These are phyloP conservation scores for Rhizopogon vesiculosus DNA, from an alignment of 768 basidiomycete genomes.

Conservation along the genomic window DNA sequence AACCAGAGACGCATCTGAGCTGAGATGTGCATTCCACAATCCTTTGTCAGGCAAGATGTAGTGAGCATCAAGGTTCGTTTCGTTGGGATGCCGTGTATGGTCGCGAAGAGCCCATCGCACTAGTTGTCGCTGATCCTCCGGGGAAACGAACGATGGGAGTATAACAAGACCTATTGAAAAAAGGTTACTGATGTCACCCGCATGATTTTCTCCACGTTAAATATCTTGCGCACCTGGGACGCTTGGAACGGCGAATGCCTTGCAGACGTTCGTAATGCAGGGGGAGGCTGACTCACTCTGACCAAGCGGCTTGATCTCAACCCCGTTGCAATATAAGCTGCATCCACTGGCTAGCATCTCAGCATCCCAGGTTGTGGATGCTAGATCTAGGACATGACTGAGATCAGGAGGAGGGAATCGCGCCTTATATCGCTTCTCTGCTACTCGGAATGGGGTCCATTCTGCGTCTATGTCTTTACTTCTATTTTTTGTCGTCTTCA, in stretches of 20 bases:
- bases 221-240: conserved; percentile 16
- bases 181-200: background rate
- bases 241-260: conserved; percentile 33
- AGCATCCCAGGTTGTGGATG: conserved; percentile 32
- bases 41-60: conserved; percentile 72
- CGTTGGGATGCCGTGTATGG: conserved; percentile 77
- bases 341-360: conserved; percentile 46
- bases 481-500: conserved; percentile 58
- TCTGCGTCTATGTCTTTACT: conserved; percentile 36
- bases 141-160: conserved; percentile 68
- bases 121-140: conserved; percentile 59
- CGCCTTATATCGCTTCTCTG: conserved; percentile 79
- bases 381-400: conserved; percentile 62
- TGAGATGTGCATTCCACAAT: conserved; percentile 66
- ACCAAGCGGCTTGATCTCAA: conserved; percentile 13
- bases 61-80: conserved; percentile 87
- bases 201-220: background rate
- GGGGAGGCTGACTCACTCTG: background rate
- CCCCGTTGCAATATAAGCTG: conserved; percentile 37
- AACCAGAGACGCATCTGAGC: conserved; percentile 29
- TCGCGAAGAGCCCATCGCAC: conserved; percentile 68
- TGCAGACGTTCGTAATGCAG: background rate
- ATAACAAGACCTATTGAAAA: conserved; percentile 73
- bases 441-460: conserved; percentile 73
- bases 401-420: conserved; percentile 77